Evolutionary conservation across 176 grass and related monocot genomes (phyloP), one percentile per base, ranked within the genome.

Genomic region (Saccharum spontaneum): DNA sequence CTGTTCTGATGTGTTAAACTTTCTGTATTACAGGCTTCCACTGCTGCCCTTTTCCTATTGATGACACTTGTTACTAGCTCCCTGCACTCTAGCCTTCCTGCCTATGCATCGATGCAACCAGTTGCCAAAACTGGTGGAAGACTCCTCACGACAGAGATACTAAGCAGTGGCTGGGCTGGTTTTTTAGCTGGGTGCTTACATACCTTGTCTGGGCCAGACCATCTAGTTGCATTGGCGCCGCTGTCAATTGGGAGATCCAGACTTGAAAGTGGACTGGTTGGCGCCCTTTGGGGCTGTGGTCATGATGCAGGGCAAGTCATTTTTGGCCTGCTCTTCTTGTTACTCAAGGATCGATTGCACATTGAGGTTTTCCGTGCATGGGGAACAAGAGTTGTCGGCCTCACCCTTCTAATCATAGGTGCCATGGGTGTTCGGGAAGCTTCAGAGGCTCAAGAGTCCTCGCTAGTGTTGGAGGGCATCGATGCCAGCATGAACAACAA

Each of bases 281-380:
- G 97, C 41, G 97, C 97, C n/a, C 93, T 99, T 37, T 99, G 97
- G 97, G 97, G 97, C 22, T 99, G 94, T 83, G 97, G 97, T 13
- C 97, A 99, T 75, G 97, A 99, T 44, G 97, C 97, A 7, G 97
- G 97, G 40, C 97, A 99, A 84, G 88, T 97, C 49, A 92, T 99
- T 67, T 99, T 99, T 17, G 97, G 97, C 11, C 82, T 99, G 87
- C 87, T 99, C 64, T 99, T 99, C 72, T 84, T 94, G 75, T 63
- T 97, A 76, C 94, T 99, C 65, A 99, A 99, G 86, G 97, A 99
- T 55, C 86, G 92, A 36, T 77, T 99, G 76, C 97, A 99, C 87
- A 92, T 99, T 0, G 97, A 99, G 86, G 86, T 99, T 71, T 80
- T 99, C 22, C 82, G 89, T 43, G 88, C 86, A 69, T 99, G 93